phyloP scores from a whole-genome alignment of 2,329 filamentous ascomycete genomes.

The Colletotrichum liriopes region DNA sequence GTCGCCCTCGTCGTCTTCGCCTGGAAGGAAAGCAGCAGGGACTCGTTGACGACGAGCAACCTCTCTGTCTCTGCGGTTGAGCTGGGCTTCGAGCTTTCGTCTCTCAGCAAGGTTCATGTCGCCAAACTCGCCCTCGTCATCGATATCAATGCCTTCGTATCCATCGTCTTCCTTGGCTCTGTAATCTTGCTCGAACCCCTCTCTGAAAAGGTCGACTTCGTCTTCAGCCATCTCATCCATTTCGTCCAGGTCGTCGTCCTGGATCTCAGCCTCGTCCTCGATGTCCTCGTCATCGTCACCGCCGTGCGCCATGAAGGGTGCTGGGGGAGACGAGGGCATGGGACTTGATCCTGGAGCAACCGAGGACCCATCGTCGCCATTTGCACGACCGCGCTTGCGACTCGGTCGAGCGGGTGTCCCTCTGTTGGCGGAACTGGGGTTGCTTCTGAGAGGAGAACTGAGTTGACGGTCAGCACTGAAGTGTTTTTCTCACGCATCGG shows the following conservation, averaged over 20 bases:
- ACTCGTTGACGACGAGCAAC: conserved; percentile 77
- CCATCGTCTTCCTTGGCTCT: conserved; percentile 75
- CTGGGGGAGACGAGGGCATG: conserved; percentile 77
- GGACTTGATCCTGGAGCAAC: conserved; percentile 71
- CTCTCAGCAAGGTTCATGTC: conserved; percentile 77
- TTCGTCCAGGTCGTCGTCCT: conserved; percentile 82
- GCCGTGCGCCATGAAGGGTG: conserved; percentile 76
- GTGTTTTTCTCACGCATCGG: conserved; percentile 3
- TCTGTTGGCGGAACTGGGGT: conserved; percentile 87
- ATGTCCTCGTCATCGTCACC: conserved; percentile 81
- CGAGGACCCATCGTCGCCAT: conserved; percentile 68
- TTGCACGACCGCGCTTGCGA: conserved; percentile 70
- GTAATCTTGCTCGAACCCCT: conserved; percentile 82
- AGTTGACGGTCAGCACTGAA: conserved; percentile 35
- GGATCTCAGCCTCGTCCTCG: conserved; percentile 79
- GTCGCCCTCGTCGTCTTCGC: conserved; percentile 88
- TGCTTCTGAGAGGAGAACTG: conserved; percentile 87
- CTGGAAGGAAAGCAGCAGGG: conserved; percentile 81
- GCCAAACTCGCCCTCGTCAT: conserved; percentile 84
- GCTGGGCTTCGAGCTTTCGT: conserved; percentile 79
- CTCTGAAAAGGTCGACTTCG: conserved; percentile 83
- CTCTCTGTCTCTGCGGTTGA: conserved; percentile 82
- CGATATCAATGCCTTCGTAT: conserved; percentile 81
- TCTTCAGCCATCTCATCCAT: conserved; percentile 88
- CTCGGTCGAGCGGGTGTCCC: conserved; percentile 69